These are phyloP conservation scores for Dryas integrifolia DNA, from an alignment of 331 rosid species.

Conservation along the genomic window DNA sequence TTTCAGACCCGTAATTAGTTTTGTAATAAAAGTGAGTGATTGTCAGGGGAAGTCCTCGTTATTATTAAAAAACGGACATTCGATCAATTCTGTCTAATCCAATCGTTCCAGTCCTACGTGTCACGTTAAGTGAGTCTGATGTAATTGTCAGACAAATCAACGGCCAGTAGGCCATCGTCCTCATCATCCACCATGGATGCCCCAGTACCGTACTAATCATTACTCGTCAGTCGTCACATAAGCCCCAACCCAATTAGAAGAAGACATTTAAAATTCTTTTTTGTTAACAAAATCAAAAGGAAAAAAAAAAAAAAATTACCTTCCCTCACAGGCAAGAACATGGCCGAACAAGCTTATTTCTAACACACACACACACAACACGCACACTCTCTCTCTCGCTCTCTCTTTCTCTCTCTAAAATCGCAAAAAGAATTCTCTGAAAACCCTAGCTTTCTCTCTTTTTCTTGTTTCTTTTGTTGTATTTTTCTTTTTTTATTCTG, in stretches of 20 bases:
- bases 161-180: too few species aligned
- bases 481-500: not conserved
- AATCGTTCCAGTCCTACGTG: not conserved
- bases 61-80: not conserved
- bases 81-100: too few species aligned
- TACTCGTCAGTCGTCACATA: not conserved
- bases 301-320: not conserved
- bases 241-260: not conserved
- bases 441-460: slow-evolving; percentile 45
- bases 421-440: slow-evolving; percentile 30
- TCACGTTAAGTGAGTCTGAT: not conserved
- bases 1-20: not conserved
- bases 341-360: slow-evolving; percentile 42
- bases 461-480: not conserved
- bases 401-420: slow-evolving; percentile 43
- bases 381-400: slow-evolving; percentile 10
- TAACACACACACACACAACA: slow-evolving; percentile 13
- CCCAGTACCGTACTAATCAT: not conserved
- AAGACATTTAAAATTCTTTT: not conserved
- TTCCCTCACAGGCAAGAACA: slow-evolving; percentile 41
- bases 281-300: not conserved
- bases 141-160: not conserved
- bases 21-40: not conserved
- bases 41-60: not conserved
- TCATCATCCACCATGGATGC: not conserved